Evolutionary conservation across 1,139 yeast species (phyloP).

Genomic region (Entelexis sorbosivorans): DNA sequence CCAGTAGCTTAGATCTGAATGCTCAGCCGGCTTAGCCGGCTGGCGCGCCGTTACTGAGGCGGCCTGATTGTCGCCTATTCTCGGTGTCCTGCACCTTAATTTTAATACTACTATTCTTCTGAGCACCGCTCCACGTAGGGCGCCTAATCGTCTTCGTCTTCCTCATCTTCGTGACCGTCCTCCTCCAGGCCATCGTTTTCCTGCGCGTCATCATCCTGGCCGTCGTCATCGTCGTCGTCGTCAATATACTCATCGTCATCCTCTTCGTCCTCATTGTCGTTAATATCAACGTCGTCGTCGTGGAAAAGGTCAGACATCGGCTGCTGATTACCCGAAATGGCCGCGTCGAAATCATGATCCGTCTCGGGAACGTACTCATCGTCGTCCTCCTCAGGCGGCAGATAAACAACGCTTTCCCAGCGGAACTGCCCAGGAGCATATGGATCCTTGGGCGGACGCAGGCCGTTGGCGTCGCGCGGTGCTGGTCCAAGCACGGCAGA

Average conservation of each 20-base stretch:
- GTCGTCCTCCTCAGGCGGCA: slow-evolving; percentile 20
- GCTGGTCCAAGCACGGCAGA: background rate
- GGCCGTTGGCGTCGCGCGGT: background rate
- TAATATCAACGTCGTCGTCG: slow-evolving; percentile 1
- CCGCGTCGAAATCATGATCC: background rate
- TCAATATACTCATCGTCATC: slow-evolving; percentile 13
- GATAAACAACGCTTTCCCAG: slow-evolving; percentile 15
- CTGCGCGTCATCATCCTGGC: background rate
- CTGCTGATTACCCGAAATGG: background rate
- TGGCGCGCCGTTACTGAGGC: no score
- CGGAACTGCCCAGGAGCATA: background rate
- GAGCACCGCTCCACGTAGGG: no score
- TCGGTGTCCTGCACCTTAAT: no score
- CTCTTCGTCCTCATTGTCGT: slow-evolving; percentile 7
- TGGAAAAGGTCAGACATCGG: background rate
- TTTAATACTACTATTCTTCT: no score
- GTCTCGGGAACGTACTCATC: slow-evolving; percentile 19
- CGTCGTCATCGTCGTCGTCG: slow-evolving; percentile 8
- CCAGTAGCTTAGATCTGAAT: no score
- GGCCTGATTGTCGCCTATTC: no score
- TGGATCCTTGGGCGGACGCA: background rate
- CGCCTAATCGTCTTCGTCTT: background rate
- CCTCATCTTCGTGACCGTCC: background rate
- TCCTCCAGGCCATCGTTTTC: background rate
- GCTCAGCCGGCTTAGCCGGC: no score